Percentiles rank a stretch among this genome's conserved stretches.
These are phyloP conservation scores for Dinochytrium kinnereticum DNA, from an alignment of 371 early-diverging fungal genomes.

Conservation along the genomic window DNA sequence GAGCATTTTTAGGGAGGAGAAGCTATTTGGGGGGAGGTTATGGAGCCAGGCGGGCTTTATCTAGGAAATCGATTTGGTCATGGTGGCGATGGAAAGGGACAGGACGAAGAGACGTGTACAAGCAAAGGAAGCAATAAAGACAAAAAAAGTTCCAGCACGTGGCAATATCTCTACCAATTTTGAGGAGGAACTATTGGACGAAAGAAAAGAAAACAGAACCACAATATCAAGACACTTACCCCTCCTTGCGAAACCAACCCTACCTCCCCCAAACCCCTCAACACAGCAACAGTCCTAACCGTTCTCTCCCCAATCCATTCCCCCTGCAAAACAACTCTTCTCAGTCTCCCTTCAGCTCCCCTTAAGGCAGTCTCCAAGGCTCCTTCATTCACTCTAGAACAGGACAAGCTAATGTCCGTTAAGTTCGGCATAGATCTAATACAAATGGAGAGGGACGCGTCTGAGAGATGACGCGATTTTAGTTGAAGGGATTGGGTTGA, in stretches of 20 bases:
- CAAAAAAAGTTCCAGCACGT: too few relatives aligned
- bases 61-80: neutral
- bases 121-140: too few relatives aligned
- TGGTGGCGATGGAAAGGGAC: neutral
- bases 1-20: neutral
- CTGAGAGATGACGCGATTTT: slow-evolving; percentile 1
- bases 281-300: neutral
- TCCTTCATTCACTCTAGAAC: neutral
- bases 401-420: neutral
- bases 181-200: too few relatives aligned
- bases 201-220: neutral
- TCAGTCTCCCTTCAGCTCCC: neutral
- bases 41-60: slow-evolving; percentile 3
- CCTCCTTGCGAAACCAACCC: neutral
- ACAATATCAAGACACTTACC: too few relatives aligned
- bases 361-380: neutral
- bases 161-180: too few relatives aligned
- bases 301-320: slow-evolving; percentile 12
- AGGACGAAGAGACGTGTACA: too few relatives aligned
- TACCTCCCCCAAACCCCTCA: slow-evolving; percentile 5
- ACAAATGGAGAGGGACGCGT: neutral
- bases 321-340: neutral
- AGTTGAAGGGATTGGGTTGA: neutral
- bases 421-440: neutral
- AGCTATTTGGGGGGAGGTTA: neutral